Percentiles rank a stretch among this genome's conserved stretches.
phyloP scores from a whole-genome alignment of 768 basidiomycete species.

The Coprinellus micaceus region DNA sequence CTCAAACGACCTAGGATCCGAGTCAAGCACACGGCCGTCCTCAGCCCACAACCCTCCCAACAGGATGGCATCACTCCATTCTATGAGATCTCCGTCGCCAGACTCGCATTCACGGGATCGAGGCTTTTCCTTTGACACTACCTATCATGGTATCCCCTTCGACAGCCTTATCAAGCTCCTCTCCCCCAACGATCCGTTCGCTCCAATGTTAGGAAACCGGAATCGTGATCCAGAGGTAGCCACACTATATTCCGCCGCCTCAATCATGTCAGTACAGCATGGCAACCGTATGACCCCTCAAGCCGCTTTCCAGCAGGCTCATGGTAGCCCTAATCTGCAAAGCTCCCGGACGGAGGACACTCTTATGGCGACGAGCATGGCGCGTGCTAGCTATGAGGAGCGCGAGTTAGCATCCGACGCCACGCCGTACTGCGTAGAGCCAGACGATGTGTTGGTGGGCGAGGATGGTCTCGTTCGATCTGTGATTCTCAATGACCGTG shows the following conservation, averaged over 20 bases:
- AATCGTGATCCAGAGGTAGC: conserved; percentile 72
- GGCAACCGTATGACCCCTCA: conserved; percentile 20
- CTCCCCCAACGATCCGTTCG: conserved; percentile 62
- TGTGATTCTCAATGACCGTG: conserved; percentile 78
- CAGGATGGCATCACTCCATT: conserved; percentile 29
- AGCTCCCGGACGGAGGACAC: conserved; percentile 28
- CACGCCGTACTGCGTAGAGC: conserved; percentile 43
- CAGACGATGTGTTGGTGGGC: conserved; percentile 73
- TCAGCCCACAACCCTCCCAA: conserved; percentile 23
- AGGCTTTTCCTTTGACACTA: conserved; percentile 30
- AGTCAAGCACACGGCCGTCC: conserved; percentile 26
- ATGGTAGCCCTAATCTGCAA: conserved; percentile 23
- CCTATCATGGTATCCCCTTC: conserved; percentile 63
- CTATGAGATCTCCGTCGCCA: conserved; percentile 28
- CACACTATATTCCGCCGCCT: conserved; percentile 83
- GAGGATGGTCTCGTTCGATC: conserved; percentile 80
- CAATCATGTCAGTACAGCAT: conserved; percentile 58
- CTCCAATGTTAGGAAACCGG: conserved; percentile 35
- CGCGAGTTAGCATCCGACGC: conserved; percentile 85
- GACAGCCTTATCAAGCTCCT: conserved; percentile 65
- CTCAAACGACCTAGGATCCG: conserved; percentile 15
- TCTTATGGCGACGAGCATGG: conserved; percentile 32
- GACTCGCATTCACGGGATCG: conserved; percentile 23
- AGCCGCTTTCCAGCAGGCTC: conserved; percentile 20
- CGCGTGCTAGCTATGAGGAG: conserved; percentile 54